Evolutionary conservation across 2,329 filamentous ascomycete genomes (phyloP).

Genomic region (Ophiostoma himal-ulmi): DNA sequence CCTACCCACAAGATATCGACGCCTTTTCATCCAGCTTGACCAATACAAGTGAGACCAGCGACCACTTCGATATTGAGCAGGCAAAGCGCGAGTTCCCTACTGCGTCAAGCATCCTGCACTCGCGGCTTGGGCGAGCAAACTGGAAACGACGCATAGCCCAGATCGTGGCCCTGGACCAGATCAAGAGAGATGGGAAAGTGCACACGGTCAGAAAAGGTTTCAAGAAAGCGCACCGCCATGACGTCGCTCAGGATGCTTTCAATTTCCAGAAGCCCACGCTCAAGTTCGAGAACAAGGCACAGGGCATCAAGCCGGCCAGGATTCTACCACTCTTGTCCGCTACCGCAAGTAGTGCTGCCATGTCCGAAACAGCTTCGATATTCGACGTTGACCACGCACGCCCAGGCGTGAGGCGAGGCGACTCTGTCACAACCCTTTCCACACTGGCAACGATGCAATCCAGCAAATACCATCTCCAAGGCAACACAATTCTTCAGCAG

Average conservation of each 20-base stretch:
- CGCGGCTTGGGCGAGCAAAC: constrained; percentile 23
- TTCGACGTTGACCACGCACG: neutral
- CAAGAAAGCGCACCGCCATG: constrained; percentile 20
- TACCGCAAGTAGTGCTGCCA: constrained; percentile 17
- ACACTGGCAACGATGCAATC: constrained; percentile 8
- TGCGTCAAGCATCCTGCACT: constrained; percentile 23
- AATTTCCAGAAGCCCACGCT: constrained; percentile 20
- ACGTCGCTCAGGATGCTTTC: constrained; percentile 21
- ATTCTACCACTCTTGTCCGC: neutral
- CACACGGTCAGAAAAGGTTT: neutral
- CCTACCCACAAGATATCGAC: constrained; percentile 25
- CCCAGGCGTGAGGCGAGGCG: neutral
- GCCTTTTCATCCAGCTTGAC: constrained; percentile 21
- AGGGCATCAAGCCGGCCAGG: neutral
- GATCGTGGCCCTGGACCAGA: constrained; percentile 19
- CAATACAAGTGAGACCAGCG: constrained; percentile 21
- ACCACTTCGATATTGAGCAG: constrained; percentile 22
- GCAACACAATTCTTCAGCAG: neutral
- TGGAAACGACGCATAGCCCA: constrained; percentile 24
- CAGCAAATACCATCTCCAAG: constrained; percentile 20
- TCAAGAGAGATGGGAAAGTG: constrained; percentile 20
- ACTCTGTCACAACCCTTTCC: neutral
- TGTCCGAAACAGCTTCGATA: constrained; percentile 13
- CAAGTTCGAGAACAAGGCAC: neutral
- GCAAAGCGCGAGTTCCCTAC: constrained; percentile 22